Base-by-base conservation (phyloP, 192 early-diverging fungal genomes). In the Coemansia sp. region DNA sequence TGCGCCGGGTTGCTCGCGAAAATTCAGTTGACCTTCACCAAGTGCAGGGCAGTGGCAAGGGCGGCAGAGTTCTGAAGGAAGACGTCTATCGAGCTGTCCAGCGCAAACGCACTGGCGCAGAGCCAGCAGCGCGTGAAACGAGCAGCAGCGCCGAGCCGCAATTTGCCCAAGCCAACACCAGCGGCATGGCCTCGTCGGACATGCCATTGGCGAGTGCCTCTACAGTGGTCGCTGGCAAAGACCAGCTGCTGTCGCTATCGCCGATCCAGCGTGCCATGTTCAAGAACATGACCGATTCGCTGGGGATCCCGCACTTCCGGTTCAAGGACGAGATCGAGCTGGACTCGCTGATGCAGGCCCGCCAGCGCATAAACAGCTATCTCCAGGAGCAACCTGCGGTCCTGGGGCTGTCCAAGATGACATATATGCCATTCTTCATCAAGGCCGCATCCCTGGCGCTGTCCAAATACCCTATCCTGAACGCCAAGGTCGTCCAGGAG, bases 211-310 rank as follows among this genome's bases (percentile, higher is more conserved):
- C 65, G 4, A 48, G 47, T 33, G 55, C 56, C 10, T 50, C 63
- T 1, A 17, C 44, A 9, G 41, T 62, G 12, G 45, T 56, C 10
- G 37, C 47, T 1, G 69, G 58, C 5, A 53, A 75, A 35, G 89
- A 89, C 59, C 70, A 58, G 11, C 40, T 79, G 2, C 61, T 75
- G 22, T 75, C 86, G n/a, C 78, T 98, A 36, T 81, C 80, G n/a
- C 65, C 77, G 35, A 86, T 94, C 33, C 92, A 96, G 77, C 91
- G 92, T 50, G 88, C 88, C 56, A 98, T 98, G 96, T 98, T 91
- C 81, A 89, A 88, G 54, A 73, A 73, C 23, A 98, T 98, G 93
- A 91, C 96, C 7, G 81, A 82, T 29, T 93, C 96, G 3, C 81
- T 95, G 4, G 32, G 75, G 2, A 94, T 98, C 36, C 96, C 96